Evolutionary conservation across 2,329 filamentous ascomycete species (phyloP).

Genomic region (Fusarium sublunatum): DNA sequence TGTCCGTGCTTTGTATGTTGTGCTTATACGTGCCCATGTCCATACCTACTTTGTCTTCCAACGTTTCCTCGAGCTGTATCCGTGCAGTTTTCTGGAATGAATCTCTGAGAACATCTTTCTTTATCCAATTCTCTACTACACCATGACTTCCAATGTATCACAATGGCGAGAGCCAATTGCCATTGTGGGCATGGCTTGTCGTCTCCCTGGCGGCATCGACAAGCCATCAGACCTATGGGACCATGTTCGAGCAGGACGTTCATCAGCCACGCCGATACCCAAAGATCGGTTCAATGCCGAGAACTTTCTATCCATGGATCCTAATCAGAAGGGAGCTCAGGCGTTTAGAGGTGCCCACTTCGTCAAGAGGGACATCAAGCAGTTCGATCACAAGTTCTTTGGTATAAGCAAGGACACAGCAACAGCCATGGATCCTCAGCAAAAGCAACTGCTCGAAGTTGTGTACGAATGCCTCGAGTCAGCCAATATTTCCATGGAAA

Average conservation of each 20-base stretch:
- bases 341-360: conserved; percentile 42
- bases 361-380: conserved; percentile 41
- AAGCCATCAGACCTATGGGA: conserved; percentile 43
- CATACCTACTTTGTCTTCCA: conserved; percentile 1
- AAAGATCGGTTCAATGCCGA: conserved; percentile 43
- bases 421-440: conserved; percentile 43
- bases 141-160: conserved; percentile 37
- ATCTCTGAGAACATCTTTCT: conserved; percentile 10
- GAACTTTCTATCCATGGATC: conserved; percentile 42
- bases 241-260: conserved; percentile 38
- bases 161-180: conserved; percentile 43
- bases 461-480: conserved; percentile 43
- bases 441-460: conserved; percentile 42
- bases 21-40: conserved; percentile 11
- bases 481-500: conserved; percentile 41
- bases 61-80: not conserved
- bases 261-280: conserved; percentile 39
- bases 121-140: conserved; percentile 10
- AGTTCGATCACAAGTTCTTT: conserved; percentile 45
- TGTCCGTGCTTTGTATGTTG: conserved; percentile 2
- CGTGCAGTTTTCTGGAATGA: conserved; percentile 7
- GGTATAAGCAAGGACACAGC: conserved; percentile 43
- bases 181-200: conserved; percentile 42
- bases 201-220: conserved; percentile 42
- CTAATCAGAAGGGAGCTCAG: conserved; percentile 40